Conservation (phyloP, 2,329 filamentous ascomycete species). For the Knoxdaviesia proteae region DNA sequence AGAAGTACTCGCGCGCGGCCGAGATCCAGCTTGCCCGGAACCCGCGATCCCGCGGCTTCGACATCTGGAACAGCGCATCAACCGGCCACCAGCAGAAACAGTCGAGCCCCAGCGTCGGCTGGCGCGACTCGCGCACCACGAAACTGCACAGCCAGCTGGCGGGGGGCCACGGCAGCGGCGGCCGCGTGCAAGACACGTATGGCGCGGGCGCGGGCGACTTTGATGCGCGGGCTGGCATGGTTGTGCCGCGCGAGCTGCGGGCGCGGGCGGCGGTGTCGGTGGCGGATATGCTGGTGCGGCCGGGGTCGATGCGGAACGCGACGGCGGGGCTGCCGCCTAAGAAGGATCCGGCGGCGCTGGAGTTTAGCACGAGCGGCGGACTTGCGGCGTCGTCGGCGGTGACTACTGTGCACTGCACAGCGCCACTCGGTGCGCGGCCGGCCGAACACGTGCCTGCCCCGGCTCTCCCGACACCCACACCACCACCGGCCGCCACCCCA, state of each 20-base stretch:
- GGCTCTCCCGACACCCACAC: too few relatives aligned
- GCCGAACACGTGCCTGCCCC: too few relatives aligned
- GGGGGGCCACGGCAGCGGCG: constrained; percentile 32
- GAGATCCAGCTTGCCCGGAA: too few relatives aligned
- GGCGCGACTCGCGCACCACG: constrained; percentile 47
- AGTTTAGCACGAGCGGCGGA: too few relatives aligned
- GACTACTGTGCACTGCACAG: too few relatives aligned
- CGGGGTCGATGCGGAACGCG: constrained; percentile 18
- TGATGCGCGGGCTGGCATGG: constrained; percentile 20
- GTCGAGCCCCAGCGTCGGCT: constrained; percentile 38
- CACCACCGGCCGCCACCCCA: too few relatives aligned
- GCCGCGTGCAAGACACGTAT: constrained; percentile 40
- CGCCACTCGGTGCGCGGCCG: constrained; percentile 1
- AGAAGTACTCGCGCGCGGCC: too few relatives aligned
- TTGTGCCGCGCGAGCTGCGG: constrained; percentile 21
- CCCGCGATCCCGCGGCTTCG: constrained; percentile 23
- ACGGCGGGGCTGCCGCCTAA: background rate
- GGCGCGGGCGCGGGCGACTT: constrained; percentile 40
- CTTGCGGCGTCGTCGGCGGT: too few relatives aligned
- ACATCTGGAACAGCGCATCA: constrained; percentile 52
- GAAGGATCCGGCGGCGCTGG: too few relatives aligned
- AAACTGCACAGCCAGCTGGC: constrained; percentile 54
- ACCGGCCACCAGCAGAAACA: constrained; percentile 66
- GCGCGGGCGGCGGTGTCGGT: constrained; percentile 22
- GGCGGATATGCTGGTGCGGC: constrained; percentile 29